phyloP scores from a whole-genome alignment of 495 filamentous ascomycete genomes.

The Annulohypoxylon nitens region DNA sequence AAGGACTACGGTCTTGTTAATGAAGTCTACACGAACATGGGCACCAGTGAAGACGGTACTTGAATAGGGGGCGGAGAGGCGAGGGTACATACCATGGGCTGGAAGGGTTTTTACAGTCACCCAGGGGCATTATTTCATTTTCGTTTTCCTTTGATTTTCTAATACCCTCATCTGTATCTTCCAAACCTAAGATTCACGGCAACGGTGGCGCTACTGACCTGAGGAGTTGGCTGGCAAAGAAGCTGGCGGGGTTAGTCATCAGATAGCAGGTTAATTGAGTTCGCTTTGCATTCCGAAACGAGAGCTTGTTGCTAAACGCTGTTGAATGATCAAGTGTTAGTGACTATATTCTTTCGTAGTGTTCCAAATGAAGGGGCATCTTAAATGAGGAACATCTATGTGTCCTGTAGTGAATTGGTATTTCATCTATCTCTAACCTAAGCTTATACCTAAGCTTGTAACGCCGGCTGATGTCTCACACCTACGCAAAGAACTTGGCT shows the following conservation, averaged over 20 bases:
- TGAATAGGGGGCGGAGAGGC: background rate
- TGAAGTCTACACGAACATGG: background rate
- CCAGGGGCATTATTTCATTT: background rate
- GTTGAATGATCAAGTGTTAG: too few species aligned
- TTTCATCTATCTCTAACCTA: slow-evolving; percentile 21
- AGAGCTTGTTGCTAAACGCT: too few species aligned
- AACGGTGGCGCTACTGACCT: background rate
- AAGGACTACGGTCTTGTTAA: background rate
- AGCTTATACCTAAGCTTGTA: slow-evolving; percentile 3
- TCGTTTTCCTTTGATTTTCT: background rate
- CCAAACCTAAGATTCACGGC: background rate
- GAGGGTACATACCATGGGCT: background rate
- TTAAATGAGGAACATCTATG: too few species aligned
- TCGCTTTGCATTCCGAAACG: background rate
- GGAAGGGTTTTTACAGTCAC: background rate
- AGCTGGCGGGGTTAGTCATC: too few species aligned
- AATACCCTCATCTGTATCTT: background rate
- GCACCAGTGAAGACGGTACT: background rate
- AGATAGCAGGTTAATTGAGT: too few species aligned
- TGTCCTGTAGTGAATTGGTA: slow-evolving; percentile 1
- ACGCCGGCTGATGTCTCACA: background rate
- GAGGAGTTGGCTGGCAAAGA: background rate
- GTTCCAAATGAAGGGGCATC: too few species aligned
- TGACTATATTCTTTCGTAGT: too few species aligned
- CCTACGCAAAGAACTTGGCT: slow-evolving; percentile 58